These are phyloP conservation scores for Globisporangium heterothallicum DNA, from an alignment of 352 stramenopile genomes.

Conservation along the genomic window DNA sequence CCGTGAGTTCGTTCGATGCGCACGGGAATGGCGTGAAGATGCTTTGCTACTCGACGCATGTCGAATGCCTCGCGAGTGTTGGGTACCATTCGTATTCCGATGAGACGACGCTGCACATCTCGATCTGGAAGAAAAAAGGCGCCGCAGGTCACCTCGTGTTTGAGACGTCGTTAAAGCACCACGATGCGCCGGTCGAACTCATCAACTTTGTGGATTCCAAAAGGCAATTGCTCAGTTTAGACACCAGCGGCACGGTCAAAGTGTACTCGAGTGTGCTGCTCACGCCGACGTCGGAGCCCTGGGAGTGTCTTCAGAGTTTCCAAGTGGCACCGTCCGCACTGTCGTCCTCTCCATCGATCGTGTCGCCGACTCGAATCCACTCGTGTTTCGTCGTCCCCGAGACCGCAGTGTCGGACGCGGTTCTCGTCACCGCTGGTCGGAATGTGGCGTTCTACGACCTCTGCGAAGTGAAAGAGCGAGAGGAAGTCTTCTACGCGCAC, in stretches of 20 bases:
- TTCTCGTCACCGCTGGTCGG: constrained; percentile 39
- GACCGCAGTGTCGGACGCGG: constrained; percentile 39
- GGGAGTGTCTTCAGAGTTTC: constrained; percentile 45
- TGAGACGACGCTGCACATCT: constrained; percentile 55
- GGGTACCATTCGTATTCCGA: constrained; percentile 60
- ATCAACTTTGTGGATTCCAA: constrained; percentile 54
- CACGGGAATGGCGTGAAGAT: constrained; percentile 54
- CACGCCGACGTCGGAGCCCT: constrained; percentile 37
- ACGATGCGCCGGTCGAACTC: constrained; percentile 33
- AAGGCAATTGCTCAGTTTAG: constrained; percentile 49
- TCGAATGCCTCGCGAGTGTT: constrained; percentile 50
- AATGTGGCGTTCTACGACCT: constrained; percentile 52
- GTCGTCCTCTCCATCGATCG: too few species aligned
- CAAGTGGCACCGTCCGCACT: constrained; percentile 10
- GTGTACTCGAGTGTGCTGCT: constrained; percentile 45
- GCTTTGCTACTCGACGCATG: constrained; percentile 38
- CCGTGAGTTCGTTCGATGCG: constrained; percentile 45
- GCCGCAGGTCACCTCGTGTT: constrained; percentile 19
- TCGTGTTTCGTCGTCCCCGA: constrained; percentile 34
- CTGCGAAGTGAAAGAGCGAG: constrained; percentile 47
- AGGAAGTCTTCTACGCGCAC: constrained; percentile 58
- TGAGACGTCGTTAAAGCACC: constrained; percentile 31
- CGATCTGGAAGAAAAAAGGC: constrained; percentile 40
- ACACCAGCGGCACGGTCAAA: constrained; percentile 34
- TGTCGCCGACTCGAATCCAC: constrained; percentile 4